These are phyloP conservation scores for Chlorella sp. DNA, from an alignment of 139 green algal species.

Conservation along the genomic window DNA sequence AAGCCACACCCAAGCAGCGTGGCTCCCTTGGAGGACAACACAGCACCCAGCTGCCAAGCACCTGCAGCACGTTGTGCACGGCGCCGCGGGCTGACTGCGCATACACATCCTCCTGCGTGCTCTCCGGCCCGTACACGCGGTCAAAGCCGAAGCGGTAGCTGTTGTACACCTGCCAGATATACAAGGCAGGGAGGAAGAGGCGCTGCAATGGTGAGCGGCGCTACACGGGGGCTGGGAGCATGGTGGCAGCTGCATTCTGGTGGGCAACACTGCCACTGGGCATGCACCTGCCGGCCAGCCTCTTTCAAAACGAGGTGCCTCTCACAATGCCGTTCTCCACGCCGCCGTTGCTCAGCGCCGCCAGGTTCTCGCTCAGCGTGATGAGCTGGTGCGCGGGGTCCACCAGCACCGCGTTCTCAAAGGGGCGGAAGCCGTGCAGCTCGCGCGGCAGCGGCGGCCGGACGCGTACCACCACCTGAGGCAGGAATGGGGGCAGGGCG, in stretches of 20 bases:
- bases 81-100: conserved; percentile 73
- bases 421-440: conserved; percentile 59
- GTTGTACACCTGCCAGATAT: conserved; percentile 41
- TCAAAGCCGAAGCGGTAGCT: conserved; percentile 92
- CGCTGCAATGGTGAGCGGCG: background rate
- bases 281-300: no score
- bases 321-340: conserved; percentile 59
- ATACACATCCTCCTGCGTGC: conserved; percentile 88
- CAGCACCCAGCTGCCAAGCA: background rate
- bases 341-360: conserved; percentile 44
- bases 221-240: no score
- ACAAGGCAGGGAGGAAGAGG: background rate
- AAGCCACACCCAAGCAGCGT: background rate
- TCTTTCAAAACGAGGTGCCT: background rate
- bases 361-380: conserved; percentile 87
- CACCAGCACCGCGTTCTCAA: conserved; percentile 76
- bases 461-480: conserved; percentile 89
- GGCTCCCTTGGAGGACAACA: background rate
- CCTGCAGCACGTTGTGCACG: conserved; percentile 72
- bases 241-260: no score
- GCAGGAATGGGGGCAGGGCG: no score
- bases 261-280: no score
- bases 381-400: conserved; percentile 63
- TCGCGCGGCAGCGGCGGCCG: conserved; percentile 86
- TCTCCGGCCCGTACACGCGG: conserved; percentile 85